phyloP scores from a whole-genome alignment of 352 stramenopile species.

The Globisporangium okanoganense region DNA sequence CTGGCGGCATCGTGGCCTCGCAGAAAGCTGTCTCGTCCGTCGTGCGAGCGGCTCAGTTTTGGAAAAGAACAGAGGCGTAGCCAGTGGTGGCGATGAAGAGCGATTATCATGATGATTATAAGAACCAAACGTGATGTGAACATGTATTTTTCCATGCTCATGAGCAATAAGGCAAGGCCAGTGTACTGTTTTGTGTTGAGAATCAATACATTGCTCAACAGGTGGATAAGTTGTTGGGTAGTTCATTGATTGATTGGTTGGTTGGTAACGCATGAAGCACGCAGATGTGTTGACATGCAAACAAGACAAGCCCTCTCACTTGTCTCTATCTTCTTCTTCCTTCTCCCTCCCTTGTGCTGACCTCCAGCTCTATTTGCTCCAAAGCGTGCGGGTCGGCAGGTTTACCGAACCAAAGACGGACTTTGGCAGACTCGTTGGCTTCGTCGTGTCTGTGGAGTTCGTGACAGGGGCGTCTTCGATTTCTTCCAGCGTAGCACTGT shows the following conservation, averaged over 20 bases:
- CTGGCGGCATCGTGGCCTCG: slow-evolving; percentile 32
- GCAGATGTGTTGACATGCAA: background rate
- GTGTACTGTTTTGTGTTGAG: no score
- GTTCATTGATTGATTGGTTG: slow-evolving; percentile 1
- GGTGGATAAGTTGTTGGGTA: slow-evolving; percentile 1
- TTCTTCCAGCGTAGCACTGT: background rate
- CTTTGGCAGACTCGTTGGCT: slow-evolving; percentile 16
- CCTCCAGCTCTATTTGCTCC: slow-evolving; percentile 18
- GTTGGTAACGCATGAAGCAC: background rate
- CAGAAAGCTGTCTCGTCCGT: slow-evolving; percentile 23
- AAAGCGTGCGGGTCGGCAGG: slow-evolving; percentile 50
- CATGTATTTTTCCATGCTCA: no score
- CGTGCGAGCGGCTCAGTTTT: slow-evolving; percentile 24
- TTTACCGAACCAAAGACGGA: slow-evolving; percentile 23
- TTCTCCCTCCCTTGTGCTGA: slow-evolving; percentile 4
- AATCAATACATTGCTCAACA: no score
- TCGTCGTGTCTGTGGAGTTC: background rate
- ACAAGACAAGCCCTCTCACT: no score
- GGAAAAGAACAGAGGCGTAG: background rate
- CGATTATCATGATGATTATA: background rate
- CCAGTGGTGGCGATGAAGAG: no score
- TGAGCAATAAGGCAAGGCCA: no score
- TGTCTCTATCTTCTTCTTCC: background rate
- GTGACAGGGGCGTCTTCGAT: background rate
- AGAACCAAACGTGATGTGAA: background rate